Base-by-base conservation (phyloP, 2,329 filamentous ascomycete species). In the Pseudocercospora macadamiae region DNA sequence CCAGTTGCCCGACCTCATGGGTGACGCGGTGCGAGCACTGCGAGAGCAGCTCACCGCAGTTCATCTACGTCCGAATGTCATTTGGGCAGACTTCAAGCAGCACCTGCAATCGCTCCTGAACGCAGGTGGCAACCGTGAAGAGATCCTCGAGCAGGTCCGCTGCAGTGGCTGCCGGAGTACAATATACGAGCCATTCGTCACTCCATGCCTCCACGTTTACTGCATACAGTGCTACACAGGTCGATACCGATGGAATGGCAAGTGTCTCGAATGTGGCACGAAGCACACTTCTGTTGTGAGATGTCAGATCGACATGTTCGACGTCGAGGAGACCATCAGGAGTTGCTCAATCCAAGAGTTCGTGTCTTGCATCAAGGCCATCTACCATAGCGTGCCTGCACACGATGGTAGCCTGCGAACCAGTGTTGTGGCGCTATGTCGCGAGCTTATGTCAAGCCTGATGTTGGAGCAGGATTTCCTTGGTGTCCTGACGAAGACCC, bases 391-490 rank as follows among this genome's bases (percentile, higher is more conserved):
- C 9, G 26, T 30, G 16, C 42, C 56, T 8, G 9, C 19, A 9
- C 39, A 59, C 32, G 19, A 21, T 9, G 37, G 51, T 5, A n/a
- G 48, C n/a, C 23, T 59, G 12, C 18, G 51, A 8, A n/a, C 12
- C 12, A 25, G 48, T 3, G 51, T 30, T 4, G 26, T 21, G 9
- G 26, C 37, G 4, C 19, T 49, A 25, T 59, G 56, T 25, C 6
- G 19, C 9, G 16, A 51, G 30, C 21, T 42, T 23, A 6, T 59
- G 19, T 7, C 4, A 3, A 21, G 18, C 3, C 28, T 59, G 42
- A 37, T 59, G 37, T 4, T 39, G 42, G 44, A 19, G 28, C 28
- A 49, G 30, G 19, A 54, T 3, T 55, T 59, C 51, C 21, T 12
- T 1, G 32, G 49, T 23, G 19, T 45, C 28, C 19, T 59, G 9